Evolutionary conservation across 164 flowering plant genomes (phyloP), one percentile per base, ranked within the genome.

Genomic region (Protea cynaroides): DNA sequence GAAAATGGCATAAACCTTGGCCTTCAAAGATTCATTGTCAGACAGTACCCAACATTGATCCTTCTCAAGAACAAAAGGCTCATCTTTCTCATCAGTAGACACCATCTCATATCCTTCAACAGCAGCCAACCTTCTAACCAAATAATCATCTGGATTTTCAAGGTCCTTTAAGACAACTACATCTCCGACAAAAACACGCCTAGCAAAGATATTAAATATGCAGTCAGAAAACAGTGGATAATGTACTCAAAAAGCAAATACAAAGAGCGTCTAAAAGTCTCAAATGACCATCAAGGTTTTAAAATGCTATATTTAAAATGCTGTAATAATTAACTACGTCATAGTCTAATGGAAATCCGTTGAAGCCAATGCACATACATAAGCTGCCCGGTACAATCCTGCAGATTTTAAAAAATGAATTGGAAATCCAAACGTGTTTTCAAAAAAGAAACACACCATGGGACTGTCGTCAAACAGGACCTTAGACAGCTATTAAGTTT

Each of bases 1-100:
- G 46, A 66, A 60, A 71, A 63, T 36, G 58, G 7, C 23, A 58
- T 37, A 29, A 83, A 94, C 98, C 97, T 89, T 87, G 47, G 95
- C 85, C 76, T 84, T 91, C 74, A 93, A 51, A 18, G 76, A 62
- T 60, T 87, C 90, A 75, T 94, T 90, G 71, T 90, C 96, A 59
- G 97, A 84, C 69, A 89, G n/a, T 64, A 94, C 88, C 98, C 98
- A 94, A 72, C 97, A 91, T 70, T 94, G 64, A 71, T 88, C 87
- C 78, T 86, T 71, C 11, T 87, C 93, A 61, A 94, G 93, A 53
- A 86, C 70, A 78, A 94, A 94, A 34, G 98, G 92, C 62, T 84
- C 83, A 14, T 91, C 97, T 61, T 87, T 84, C 69, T 85, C 93
- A 75, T 90, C 92, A 17, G 70, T 83, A 36, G 98, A 94, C 22